These are phyloP conservation scores for Xylaria multiplex DNA, from an alignment of 2,329 filamentous ascomycete species.

Conservation along the genomic window DNA sequence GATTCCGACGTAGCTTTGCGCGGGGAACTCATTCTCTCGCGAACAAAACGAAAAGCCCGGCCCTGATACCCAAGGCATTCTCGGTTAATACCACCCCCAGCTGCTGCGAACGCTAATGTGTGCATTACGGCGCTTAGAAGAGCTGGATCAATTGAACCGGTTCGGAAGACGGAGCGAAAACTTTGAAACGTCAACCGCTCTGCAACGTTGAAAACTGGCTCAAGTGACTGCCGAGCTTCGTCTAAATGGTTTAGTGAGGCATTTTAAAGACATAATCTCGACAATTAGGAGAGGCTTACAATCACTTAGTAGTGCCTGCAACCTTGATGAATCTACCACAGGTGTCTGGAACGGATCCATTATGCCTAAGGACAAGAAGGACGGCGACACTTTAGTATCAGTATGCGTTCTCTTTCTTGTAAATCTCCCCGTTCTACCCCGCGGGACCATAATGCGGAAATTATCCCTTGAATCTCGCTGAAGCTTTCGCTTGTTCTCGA, in stretches of 20 bases:
- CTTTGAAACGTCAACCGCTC: constrained; percentile 53
- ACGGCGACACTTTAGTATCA: not conserved
- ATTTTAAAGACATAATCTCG: not conserved
- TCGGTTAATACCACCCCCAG: constrained; percentile 41
- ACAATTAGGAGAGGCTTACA: constrained; percentile 34
- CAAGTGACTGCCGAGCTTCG: constrained; percentile 39
- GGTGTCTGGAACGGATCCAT: constrained; percentile 42
- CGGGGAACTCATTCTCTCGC: constrained; percentile 48
- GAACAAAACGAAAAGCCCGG: constrained; percentile 49
- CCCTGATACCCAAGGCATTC: constrained; percentile 53
- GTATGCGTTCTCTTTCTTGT: not conserved
- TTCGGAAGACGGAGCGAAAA: constrained; percentile 51
- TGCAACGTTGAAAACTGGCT: constrained; percentile 52
- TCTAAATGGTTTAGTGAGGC: constrained; percentile 34
- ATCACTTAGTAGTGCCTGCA: constrained; percentile 37
- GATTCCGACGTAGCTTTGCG: constrained; percentile 49
- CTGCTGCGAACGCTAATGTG: constrained; percentile 50
- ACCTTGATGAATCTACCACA: constrained; percentile 39
- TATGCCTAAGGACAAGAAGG: constrained; percentile 16
- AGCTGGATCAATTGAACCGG: constrained; percentile 50
- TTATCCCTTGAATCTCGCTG: constrained; percentile 44
- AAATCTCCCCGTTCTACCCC: constrained; percentile 19
- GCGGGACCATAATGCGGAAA: constrained; percentile 40
- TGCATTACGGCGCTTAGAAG: constrained; percentile 55
- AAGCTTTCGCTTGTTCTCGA: constrained; percentile 46